Base-by-base conservation (phyloP, 805 yeast genomes). In the Sugiyamaella valdiviana region DNA sequence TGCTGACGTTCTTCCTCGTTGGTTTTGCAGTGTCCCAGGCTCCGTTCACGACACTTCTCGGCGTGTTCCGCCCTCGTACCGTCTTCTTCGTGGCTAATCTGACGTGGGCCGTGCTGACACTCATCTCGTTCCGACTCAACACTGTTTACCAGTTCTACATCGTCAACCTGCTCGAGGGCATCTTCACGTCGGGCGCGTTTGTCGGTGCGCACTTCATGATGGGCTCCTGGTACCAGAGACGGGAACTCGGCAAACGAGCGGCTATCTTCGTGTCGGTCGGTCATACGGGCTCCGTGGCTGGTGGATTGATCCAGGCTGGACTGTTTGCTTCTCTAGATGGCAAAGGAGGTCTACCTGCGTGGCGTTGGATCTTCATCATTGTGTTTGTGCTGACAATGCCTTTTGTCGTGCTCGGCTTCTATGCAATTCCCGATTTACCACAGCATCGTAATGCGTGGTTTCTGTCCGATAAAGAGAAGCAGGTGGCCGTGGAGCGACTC, bases 351-450 rank as follows among this genome's bases (percentile, higher is more conserved):
- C 58, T 74, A 22, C 70, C 72, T 7, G 76, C 80, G 17, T 82
- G 87, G 87, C 73, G 80, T 62, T 82, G 86, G 87, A 74, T 79
- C 53, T 79, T 71, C 58, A 66, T 79, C 48, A 66, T 79, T 39
- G 57, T 39, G 12, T 48, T 48, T 36, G 41, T 51, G 14, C 23
- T 53, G 24, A 46, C 51, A 1, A 32, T 43, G 14, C 57, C 57
- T 1, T 36, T 53, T 15, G 42, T 42, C 5, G 23, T 40, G 12
- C 40, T 39, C 16, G 57, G 57, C 3, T 44, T 45, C 32, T 15
- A 44, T 16, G 48, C 37, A 3, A 20, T 53, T 23, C 56, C 56
- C 3, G 56, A 44, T 23, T 41, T 52, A 20, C 56, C 56, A 14
- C 45, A 39, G 40, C 53, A 36, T 15, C 35, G 19, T 10, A 47